phyloP scores from a whole-genome alignment of 2,329 filamentous ascomycete species.

The Lanzia echinophila region DNA sequence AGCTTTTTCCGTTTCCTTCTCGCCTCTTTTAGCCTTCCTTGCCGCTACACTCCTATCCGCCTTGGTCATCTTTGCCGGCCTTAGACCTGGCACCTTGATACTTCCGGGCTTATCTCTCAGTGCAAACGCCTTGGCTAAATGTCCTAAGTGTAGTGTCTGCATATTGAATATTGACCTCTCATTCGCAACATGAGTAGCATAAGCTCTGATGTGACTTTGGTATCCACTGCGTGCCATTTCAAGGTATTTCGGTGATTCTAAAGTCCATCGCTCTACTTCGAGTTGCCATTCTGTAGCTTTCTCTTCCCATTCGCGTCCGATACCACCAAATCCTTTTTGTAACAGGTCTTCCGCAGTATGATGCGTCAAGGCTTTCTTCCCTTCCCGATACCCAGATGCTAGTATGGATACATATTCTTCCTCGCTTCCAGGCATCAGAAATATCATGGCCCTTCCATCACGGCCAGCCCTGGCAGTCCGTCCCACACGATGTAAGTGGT shows the following conservation, averaged over 20 bases:
- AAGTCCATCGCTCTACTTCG: slow-evolving; percentile 57
- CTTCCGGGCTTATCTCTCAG: slow-evolving; percentile 81
- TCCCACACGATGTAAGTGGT: slow-evolving; percentile 91
- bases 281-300: slow-evolving; percentile 62
- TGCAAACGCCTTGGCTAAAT: slow-evolving; percentile 89
- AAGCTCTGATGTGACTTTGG: slow-evolving; percentile 87
- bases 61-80: slow-evolving; percentile 38
- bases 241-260: slow-evolving; percentile 60
- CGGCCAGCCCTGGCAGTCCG: slow-evolving; percentile 90
- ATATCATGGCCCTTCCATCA: slow-evolving; percentile 78
- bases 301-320: slow-evolving; percentile 53
- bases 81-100: slow-evolving; percentile 51
- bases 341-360: slow-evolving; percentile 60
- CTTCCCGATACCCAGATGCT: slow-evolving; percentile 33
- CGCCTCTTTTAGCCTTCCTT: slow-evolving; percentile 32
- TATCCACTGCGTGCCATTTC: slow-evolving; percentile 80
- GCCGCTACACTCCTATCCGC: slow-evolving; percentile 35
- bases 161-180: slow-evolving; percentile 89
- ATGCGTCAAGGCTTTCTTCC: slow-evolving; percentile 60
- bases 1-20: slow-evolving; percentile 30
- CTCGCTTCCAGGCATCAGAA: slow-evolving; percentile 84
- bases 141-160: slow-evolving; percentile 81
- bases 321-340: slow-evolving; percentile 53
- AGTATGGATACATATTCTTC: slow-evolving; percentile 72
- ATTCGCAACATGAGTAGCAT: slow-evolving; percentile 83